Evolutionary conservation across 2,329 filamentous ascomycete genomes (phyloP).

Genomic region (Cladophialophora yegresii): DNA sequence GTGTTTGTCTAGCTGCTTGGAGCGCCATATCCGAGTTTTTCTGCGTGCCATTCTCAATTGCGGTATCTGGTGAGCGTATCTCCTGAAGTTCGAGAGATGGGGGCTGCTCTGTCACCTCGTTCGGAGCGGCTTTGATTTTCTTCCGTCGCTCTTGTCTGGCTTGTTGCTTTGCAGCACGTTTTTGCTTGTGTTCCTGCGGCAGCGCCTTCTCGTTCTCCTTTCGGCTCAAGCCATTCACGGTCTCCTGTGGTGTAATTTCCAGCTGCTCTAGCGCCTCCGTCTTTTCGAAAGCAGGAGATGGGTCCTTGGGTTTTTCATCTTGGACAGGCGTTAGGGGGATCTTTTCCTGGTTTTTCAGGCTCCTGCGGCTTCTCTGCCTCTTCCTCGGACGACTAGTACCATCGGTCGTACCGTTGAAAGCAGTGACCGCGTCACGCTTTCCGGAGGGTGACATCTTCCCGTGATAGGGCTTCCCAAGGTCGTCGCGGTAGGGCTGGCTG

Average conservation of each 20-base stretch:
- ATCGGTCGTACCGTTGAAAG: conserved; percentile 23
- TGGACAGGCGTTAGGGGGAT: neutral
- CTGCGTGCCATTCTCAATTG: neutral
- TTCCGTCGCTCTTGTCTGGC: neutral
- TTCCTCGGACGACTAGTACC: conserved; percentile 6
- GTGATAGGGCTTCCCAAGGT: neutral
- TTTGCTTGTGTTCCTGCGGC: neutral
- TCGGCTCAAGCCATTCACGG: neutral
- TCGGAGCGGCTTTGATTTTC: neutral
- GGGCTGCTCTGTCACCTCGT: neutral
- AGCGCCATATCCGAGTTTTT: neutral
- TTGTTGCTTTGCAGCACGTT: neutral
- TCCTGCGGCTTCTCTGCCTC: neutral
- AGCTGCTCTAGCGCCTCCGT: conserved; percentile 11
- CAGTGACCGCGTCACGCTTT: conserved; percentile 30
- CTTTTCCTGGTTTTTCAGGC: neutral
- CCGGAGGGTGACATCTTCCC: conserved; percentile 23
- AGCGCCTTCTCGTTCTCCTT: neutral
- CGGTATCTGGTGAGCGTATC: neutral
- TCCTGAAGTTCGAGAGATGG: neutral
- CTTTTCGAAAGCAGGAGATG: conserved; percentile 8
- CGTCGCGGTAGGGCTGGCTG: neutral
- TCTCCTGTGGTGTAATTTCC: conserved; percentile 1
- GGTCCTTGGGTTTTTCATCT: too few species aligned
- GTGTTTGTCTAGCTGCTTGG: neutral